Conservation (phyloP, 1,284 basidiomycete species). For the Coniferiporia sulphurascens region DNA sequence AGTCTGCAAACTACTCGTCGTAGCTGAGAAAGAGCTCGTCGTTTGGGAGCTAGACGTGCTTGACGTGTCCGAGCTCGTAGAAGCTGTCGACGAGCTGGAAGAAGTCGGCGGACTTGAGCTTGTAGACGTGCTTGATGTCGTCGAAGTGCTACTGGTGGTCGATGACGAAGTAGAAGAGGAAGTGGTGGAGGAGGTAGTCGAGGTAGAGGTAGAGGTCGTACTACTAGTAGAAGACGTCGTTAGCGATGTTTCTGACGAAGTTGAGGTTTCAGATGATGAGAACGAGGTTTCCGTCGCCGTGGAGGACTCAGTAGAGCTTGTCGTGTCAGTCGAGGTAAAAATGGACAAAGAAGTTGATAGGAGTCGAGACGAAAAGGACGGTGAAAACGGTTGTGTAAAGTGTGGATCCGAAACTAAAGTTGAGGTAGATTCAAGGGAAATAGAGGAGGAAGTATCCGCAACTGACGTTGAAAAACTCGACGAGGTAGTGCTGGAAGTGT, state of each 20-base stretch:
- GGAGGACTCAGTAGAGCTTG: neutral
- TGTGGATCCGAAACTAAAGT: neutral
- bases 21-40: neutral
- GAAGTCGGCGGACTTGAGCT: neutral
- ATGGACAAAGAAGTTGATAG: neutral
- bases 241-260: neutral
- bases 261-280: neutral
- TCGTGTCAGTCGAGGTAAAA: neutral
- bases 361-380: neutral
- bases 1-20: neutral
- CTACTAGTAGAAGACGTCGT: neutral
- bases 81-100: neutral
- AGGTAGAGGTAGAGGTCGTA: neutral
- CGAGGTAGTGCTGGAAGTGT: neutral
- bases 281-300: neutral
- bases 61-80: neutral
- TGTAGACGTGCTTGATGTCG: neutral
- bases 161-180: neutral
- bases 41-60: neutral
- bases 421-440: neutral
- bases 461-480: neutral
- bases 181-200: neutral
- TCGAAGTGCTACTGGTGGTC: neutral
- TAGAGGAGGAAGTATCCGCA: neutral
- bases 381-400: neutral